phyloP scores from a whole-genome alignment of 2,329 filamentous ascomycete species.

The Plenodomus lindquistii region DNA sequence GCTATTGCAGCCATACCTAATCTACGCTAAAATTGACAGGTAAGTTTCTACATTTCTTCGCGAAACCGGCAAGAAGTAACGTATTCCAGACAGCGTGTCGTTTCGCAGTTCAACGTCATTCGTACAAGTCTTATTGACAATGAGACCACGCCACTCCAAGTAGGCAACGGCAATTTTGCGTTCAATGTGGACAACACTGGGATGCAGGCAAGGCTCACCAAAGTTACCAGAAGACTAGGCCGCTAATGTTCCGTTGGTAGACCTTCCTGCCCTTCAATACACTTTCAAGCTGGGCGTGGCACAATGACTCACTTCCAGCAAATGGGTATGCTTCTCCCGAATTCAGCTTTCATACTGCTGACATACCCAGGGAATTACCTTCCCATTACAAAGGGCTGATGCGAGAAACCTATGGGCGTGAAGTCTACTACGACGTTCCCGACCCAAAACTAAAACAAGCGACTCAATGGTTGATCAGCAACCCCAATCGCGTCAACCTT shows the following conservation, averaged over 20 bases:
- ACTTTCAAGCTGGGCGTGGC: slow-evolving; percentile 50
- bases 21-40: slow-evolving; percentile 20
- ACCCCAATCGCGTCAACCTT: slow-evolving; percentile 57
- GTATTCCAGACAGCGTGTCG: slow-evolving; percentile 12
- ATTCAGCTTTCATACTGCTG: slow-evolving; percentile 19
- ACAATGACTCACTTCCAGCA: slow-evolving; percentile 49
- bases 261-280: slow-evolving; percentile 48
- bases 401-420: slow-evolving; percentile 47
- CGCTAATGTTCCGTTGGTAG: slow-evolving; percentile 1
- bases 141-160: slow-evolving; percentile 55
- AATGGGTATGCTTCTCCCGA: slow-evolving; percentile 24
- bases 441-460: slow-evolving; percentile 46
- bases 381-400: slow-evolving; percentile 39
- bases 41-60: not conserved
- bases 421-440: slow-evolving; percentile 48
- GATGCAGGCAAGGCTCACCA: slow-evolving; percentile 35
- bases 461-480: slow-evolving; percentile 58
- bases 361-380: slow-evolving; percentile 17
- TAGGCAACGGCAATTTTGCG: slow-evolving; percentile 54
- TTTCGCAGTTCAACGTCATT: slow-evolving; percentile 26
- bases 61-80: not conserved
- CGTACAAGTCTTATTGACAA: slow-evolving; percentile 31
- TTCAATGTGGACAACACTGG: slow-evolving; percentile 53
- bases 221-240: no score
- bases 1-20: slow-evolving; percentile 3